Evolutionary conservation across 345 rosid species (phyloP), one percentile per base, ranked within the genome.

Genomic region (Corymbia maculata): DNA sequence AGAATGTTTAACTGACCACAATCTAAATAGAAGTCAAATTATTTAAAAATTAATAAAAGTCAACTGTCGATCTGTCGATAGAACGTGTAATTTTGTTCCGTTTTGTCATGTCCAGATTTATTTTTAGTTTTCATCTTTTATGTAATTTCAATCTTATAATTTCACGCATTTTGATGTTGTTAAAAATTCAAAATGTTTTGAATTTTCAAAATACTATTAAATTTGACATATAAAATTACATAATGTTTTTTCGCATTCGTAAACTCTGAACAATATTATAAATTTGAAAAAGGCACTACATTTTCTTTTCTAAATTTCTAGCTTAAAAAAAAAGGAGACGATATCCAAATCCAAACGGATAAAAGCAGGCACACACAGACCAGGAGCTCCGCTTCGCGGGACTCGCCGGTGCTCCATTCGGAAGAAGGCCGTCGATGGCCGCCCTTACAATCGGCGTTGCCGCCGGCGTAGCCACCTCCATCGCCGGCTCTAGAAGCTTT

Each of bases 401-500:
- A 75, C 82, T 36, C 47, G 82, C 82, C 82, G 47, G 49, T 5
- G 49, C 86, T 53, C 59, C 19, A 51, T 47, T 51, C 32, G 85
- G 85, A 52, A 22, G 42, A 22, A 86, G 86, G 68, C 66, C 51
- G 8, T 88, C 85, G 44, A 95, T 97, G 98, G 95, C 98, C 68
- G 85, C 98, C 51, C 93, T 95, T 68, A 86, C 95, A 1, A 88
- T 94, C 17, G 94, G 98, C 88, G 82, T 94, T 88, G 85, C 94
- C 91, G 26, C 90, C 79, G 49, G 13, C 82, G 26, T 86, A 32
- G 70, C 88, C 61, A 85, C 90, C 87, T 50, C 90, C 88, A 57
- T 86, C 42, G 13, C 79, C 47, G 17, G 88, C 51, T 90, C 91
- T 91, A 92, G 88, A 88, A 91, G 89, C 87, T 64, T 85, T 26